Conservation (phyloP, 2,329 filamentous ascomycete genomes). For the Talaromyces sp. region DNA sequence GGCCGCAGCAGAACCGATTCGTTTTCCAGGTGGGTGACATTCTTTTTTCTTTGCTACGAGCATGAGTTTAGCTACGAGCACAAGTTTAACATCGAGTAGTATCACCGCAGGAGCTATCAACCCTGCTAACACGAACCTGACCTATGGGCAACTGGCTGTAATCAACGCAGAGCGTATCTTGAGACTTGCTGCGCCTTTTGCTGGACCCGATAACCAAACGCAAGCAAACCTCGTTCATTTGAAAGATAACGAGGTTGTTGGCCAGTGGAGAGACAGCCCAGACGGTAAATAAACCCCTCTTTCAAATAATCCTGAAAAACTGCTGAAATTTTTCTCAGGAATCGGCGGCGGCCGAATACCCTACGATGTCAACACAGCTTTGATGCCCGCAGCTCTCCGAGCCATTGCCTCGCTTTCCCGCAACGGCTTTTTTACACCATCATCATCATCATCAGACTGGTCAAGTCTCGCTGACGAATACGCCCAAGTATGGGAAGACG, state of each 20-base stretch:
- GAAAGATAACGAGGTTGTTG: conserved; percentile 51
- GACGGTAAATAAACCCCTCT: conserved; percentile 39
- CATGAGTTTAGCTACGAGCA: not conserved
- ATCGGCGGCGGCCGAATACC: conserved; percentile 60
- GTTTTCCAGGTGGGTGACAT: conserved; percentile 28
- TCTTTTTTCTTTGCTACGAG: not conserved
- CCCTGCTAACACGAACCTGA: conserved; percentile 48
- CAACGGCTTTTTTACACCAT: conserved; percentile 41
- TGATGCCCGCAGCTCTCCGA: conserved; percentile 58
- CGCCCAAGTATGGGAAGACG: conserved; percentile 59
- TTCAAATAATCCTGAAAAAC: no score
- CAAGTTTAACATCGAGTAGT: conserved; percentile 25
- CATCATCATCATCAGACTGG: conserved; percentile 47
- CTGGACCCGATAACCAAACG: conserved; percentile 39
- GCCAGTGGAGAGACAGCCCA: conserved; percentile 60
- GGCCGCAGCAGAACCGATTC: conserved; percentile 35
- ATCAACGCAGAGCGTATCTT: conserved; percentile 57
- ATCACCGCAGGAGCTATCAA: conserved; percentile 46
- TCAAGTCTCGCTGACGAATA: conserved; percentile 41
- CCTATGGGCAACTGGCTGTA: conserved; percentile 49
- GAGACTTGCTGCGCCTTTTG: conserved; percentile 52
- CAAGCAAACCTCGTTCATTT: conserved; percentile 56
- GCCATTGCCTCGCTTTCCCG: conserved; percentile 52
- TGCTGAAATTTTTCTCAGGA: conserved; percentile 11
- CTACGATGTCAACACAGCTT: conserved; percentile 61